These are phyloP conservation scores for Curvularia sp. DNA, from an alignment of 2,329 filamentous ascomycete genomes.

Conservation along the genomic window DNA sequence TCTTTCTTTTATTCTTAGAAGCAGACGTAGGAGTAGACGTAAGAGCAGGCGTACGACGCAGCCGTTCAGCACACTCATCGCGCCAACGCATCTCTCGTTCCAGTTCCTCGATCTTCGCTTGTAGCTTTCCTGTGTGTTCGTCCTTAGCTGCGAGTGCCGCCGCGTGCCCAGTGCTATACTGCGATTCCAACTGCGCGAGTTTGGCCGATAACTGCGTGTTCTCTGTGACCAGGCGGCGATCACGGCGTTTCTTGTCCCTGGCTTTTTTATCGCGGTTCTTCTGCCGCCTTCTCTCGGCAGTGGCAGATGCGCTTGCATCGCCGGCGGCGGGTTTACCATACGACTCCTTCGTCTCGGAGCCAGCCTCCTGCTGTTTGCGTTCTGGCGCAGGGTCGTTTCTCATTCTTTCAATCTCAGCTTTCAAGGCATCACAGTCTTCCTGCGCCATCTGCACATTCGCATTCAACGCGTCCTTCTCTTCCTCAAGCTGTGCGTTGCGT, in stretches of 20 bases:
- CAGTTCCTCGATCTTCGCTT: background rate
- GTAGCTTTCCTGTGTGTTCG: background rate
- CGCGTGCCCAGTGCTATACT: background rate
- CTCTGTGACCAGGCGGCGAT: background rate
- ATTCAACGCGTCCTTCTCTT: background rate
- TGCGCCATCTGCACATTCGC: background rate
- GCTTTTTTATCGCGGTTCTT: background rate
- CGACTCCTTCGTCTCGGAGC: background rate
- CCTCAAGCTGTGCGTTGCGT: slow-evolving; percentile 3
- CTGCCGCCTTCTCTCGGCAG: background rate
- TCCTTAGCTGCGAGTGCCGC: background rate
- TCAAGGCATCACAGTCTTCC: background rate
- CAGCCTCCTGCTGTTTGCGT: background rate
- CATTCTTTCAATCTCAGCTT: background rate
- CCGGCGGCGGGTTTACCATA: background rate
- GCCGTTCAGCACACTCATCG: background rate
- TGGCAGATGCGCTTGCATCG: background rate
- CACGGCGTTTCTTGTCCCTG: background rate
- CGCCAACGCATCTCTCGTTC: background rate
- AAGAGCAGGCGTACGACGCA: background rate
- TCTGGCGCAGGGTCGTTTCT: background rate
- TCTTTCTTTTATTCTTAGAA: background rate
- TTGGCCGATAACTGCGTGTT: background rate
- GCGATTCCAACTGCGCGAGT: background rate
- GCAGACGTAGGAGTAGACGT: background rate